Conservation (phyloP, 2,329 filamentous ascomycete species). For the Plenodomus biglobosus region DNA sequence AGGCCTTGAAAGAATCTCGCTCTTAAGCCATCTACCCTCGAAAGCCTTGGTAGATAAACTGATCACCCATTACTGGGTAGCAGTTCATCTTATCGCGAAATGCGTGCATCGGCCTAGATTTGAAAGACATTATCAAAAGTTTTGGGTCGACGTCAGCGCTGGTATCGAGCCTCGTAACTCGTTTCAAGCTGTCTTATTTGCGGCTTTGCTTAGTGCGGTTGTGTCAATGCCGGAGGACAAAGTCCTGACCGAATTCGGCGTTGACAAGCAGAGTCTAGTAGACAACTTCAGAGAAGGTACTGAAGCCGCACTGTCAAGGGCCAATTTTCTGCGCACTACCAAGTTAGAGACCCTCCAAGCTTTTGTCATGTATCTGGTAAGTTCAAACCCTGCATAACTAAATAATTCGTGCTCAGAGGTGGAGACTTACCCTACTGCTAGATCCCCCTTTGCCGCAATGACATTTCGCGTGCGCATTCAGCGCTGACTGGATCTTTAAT, state of each 20-base stretch:
- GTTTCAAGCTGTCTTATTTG: slow-evolving; percentile 69
- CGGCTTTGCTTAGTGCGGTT: slow-evolving; percentile 68
- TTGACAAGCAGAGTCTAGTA: slow-evolving; percentile 60
- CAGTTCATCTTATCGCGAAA: slow-evolving; percentile 69
- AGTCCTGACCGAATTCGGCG: slow-evolving; percentile 57
- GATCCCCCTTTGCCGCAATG: slow-evolving; percentile 70
- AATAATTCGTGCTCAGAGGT: too few species aligned
- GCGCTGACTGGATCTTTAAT: slow-evolving; percentile 72
- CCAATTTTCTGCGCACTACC: slow-evolving; percentile 70
- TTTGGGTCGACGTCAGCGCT: slow-evolving; percentile 64
- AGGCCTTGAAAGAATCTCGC: slow-evolving; percentile 46
- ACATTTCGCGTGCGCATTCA: slow-evolving; percentile 73
- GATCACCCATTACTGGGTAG: slow-evolving; percentile 66
- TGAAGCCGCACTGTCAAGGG: slow-evolving; percentile 67
- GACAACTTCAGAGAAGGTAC: slow-evolving; percentile 59
- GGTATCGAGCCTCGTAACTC: slow-evolving; percentile 65
- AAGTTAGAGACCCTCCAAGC: slow-evolving; percentile 75
- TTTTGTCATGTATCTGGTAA: slow-evolving; percentile 73
- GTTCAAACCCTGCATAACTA: slow-evolving; percentile 29
- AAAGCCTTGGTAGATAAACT: slow-evolving; percentile 61
- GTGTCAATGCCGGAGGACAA: slow-evolving; percentile 64
- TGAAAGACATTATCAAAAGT: slow-evolving; percentile 63
- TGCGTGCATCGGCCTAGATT: slow-evolving; percentile 69
- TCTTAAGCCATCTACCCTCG: slow-evolving; percentile 64
- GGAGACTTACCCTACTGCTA: slow-evolving; percentile 33